Evolutionary conservation across 192 early-diverging fungal species (phyloP), one percentile per base, ranked within the genome.

Genomic region (Entomortierella chlamydospora): DNA sequence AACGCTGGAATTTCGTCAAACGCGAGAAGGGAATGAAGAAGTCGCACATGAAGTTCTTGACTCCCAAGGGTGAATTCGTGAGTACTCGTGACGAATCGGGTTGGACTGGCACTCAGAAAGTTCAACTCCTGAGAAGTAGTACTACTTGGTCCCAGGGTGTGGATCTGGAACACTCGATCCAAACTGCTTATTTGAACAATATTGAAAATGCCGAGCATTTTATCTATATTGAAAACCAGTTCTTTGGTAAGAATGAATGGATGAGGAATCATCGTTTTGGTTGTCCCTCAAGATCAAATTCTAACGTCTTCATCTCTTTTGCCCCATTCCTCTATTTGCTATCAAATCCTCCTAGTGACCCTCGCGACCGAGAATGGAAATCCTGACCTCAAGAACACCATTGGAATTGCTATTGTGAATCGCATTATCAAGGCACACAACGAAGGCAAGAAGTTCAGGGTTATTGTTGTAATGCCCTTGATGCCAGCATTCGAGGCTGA

Each of bases 151-250:
- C 89, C 53, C 83, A 86, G 60, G 93, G 91, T 25, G 89, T 94
- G 61, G 83, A 68, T 26, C 10, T 73, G 30, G 81, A 94, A 81
- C 85, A 85, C 67, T 93, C 92, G 15, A 95, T 97, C 61, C 88
- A 92, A 54, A 93, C 90, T 45, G 95, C 95, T 18, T 97, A 97
- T 74, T 69, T 92, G 64, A 83, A 90, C 47, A 84, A 86, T 56
- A 97, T 97, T 79, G 70, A 69, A 25, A 74, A 87, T 33, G 91
- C 95, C 20, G 85, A 94, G 69, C 95, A 97, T 68, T 96, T 92
- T 81, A 84, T 97, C n/a, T 97, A 97, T 82, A 96, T 97, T 62
- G 95, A 97, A 77, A 96, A 97, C 80, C 95, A 97, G 73, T 97
- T 97, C 86, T 97, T 97, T 81, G 90, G 88, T 89, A 87, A 70